Evolutionary conservation across 352 stramenopile genomes (phyloP), one percentile per base, ranked within the genome.

Genomic region (Salisapilia sapeloensis): DNA sequence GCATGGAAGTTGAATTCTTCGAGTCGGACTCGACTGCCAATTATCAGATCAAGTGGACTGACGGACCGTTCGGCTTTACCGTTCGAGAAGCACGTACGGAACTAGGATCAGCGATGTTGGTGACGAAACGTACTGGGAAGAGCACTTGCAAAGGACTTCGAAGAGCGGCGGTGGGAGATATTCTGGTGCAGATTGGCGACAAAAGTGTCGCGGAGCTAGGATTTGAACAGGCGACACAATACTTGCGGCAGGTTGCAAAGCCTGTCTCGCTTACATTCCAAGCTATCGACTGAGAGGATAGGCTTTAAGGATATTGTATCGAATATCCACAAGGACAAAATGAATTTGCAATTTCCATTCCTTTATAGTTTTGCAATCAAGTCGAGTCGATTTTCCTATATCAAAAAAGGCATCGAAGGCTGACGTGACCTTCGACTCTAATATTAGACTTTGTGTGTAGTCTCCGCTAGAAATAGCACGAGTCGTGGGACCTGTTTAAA

Each of bases 51-150:
- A 56, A 78, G 46, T 87, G 72, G 72, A 80, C 56, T 11, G 69
- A 85, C 23, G 72, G 72, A 13, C 65, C 72, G 14, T 87, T 87
- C 32, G 72, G 72, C 9, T 71, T 78, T 30, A 87, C 64, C 0
- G 69, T 87, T 15, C 69, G 71, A n/a, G 72, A 85, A 40, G 66
- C 64, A 4, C 53, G 67, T 33, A 81, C 69, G 10, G 63, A 74
- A 18, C 53, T 56, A 10, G 72, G 72, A 2, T 44, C 72, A 2
- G 60, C 84, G 18, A 59, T 83, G 33, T 53, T 87, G 15, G 64
- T 87, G 34, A 85, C 69, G n/a, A 80, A 83, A 33, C 67, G 66
- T 17, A 87, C 72, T 4, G 69, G 67, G 27, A 79, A 79, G 29
- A 57, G 50, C 26, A 87, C 69, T 12, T 87, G 72, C 35, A 55